Base-by-base conservation (phyloP, 192 early-diverging fungal genomes). In the Funneliformis geosporum region DNA sequence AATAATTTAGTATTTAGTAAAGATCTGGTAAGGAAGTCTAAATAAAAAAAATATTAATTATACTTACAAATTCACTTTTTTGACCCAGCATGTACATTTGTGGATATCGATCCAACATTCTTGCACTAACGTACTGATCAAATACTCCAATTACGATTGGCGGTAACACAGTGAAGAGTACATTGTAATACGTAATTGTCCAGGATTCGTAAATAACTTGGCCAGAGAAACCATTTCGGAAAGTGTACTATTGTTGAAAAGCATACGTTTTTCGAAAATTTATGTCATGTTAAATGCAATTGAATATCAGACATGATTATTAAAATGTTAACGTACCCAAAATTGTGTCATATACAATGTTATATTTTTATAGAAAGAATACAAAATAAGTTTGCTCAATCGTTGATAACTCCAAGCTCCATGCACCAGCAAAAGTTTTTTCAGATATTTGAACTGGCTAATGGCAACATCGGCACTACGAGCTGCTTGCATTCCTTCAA, bases 321-420 rank as follows among this genome's bases (percentile, higher is more conserved):
- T 9, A 47, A 43, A 11, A 39, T 18, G 8, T 10, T 21, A 44
- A 79, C 81, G 82, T 82, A 87, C 86, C 98, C 98, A 99, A 79
- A 99, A 94, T 88, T 99, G 98, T 61, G 97, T 99, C 82, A 97
- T 88, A 86, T 98, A 99, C 79, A 99, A 88, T 40, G 96, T 94
- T 75, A 99, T 97, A 84, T 99, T 99, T 87, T 99, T 99, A 90
- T 99, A 99, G 87, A 99, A 99, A 77, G 94, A 96, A 87, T 94
- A 99, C 75, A 99, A 87, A 71, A 98, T 96, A 85, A 99, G 85
- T 86, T 98, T 99, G 80, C 93, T 93, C 44, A 98, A 86, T 60
- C 98, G 88, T 78, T 96, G 94, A 86, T 99, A 99, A 70, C 95
- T 95, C 98, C 98, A 99, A 2, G 93, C 91, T 28, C 98, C 98